Evolutionary conservation across 2,329 filamentous ascomycete species (phyloP).

Genomic region (Ascochyta fabae): DNA sequence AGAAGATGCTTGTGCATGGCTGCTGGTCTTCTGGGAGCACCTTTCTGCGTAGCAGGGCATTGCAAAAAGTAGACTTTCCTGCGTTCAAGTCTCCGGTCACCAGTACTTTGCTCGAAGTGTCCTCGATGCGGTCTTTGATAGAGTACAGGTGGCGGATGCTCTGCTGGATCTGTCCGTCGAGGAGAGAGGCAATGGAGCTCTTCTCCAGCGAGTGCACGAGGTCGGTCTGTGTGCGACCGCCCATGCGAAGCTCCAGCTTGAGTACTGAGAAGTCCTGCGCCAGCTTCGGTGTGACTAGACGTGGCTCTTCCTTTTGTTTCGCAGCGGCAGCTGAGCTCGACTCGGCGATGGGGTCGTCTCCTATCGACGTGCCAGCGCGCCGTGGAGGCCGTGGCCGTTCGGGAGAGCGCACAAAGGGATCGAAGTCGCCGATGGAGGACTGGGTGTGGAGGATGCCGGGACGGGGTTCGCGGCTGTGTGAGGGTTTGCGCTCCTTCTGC

Average conservation of each 20-base stretch:
- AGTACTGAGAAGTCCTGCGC: conserved; percentile 95
- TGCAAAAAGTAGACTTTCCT: conserved; percentile 98
- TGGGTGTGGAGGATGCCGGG: conserved; percentile 70
- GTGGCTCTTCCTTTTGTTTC: conserved; percentile 70
- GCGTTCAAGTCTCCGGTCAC: conserved; percentile 96
- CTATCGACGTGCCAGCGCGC: conserved; percentile 75
- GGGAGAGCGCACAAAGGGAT: conserved; percentile 47
- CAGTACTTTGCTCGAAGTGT: conserved; percentile 95
- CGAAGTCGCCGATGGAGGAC: conserved; percentile 62
- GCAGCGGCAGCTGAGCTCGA: conserved; percentile 74
- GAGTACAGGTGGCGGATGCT: conserved; percentile 89
- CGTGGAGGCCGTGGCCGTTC: conserved; percentile 62
- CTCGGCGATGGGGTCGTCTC: conserved; percentile 65
- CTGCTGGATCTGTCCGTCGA: conserved; percentile 93
- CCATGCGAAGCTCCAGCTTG: conserved; percentile 92
- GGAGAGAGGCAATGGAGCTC: conserved; percentile 81
- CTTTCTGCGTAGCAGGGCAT: conserved; percentile 91
- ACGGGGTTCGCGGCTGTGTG: conserved; percentile 58
- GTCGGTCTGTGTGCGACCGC: conserved; percentile 83
- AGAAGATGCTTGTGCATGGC: conserved; percentile 97
- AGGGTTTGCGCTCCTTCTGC: conserved; percentile 57
- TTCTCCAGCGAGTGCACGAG: conserved; percentile 95
- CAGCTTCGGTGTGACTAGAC: conserved; percentile 88
- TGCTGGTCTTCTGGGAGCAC: conserved; percentile 96
- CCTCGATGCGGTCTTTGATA: conserved; percentile 91